Evolutionary conservation across 495 filamentous ascomycete genomes (phyloP).

Genomic region (Hypoxylon lienhwacheense): DNA sequence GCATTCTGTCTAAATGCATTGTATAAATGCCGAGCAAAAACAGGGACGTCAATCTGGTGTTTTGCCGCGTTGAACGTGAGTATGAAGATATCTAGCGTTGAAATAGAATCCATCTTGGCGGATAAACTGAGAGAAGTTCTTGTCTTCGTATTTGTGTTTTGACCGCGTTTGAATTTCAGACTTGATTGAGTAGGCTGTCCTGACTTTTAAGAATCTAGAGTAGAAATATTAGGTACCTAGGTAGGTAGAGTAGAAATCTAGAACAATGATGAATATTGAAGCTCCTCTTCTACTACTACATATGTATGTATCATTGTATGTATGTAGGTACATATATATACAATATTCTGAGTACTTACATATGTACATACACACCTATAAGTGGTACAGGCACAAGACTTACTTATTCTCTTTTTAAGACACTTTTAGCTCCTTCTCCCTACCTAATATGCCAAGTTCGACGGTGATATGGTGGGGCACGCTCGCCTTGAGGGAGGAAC

Average conservation of each 20-base stretch:
- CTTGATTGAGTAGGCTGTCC: not conserved
- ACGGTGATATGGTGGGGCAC: too few species aligned
- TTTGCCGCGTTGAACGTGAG: conserved; percentile 90
- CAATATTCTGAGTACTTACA: not conserved
- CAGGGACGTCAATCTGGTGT: conserved; percentile 60
- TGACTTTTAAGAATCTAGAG: too few species aligned
- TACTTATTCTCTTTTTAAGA: too few species aligned
- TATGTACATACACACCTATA: not conserved
- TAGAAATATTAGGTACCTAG: not conserved
- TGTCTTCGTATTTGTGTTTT: not conserved
- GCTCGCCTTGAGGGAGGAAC: too few species aligned
- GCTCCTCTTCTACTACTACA: not conserved
- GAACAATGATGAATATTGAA: too few species aligned
- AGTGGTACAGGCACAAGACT: too few species aligned
- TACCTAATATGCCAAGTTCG: not conserved
- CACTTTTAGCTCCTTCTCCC: too few species aligned
- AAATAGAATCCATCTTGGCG: conserved; percentile 17
- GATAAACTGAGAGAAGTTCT: not conserved
- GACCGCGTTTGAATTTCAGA: not conserved
- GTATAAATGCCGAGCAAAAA: conserved; percentile 73
- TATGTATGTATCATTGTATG: not conserved
- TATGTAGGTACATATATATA: conserved; percentile 3
- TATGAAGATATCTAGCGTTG: conserved; percentile 63
- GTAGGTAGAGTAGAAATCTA: too few species aligned
- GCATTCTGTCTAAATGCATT: conserved; percentile 61